phyloP scores from a whole-genome alignment of 164 flowering plant species.

The Nymphaea colorata region DNA sequence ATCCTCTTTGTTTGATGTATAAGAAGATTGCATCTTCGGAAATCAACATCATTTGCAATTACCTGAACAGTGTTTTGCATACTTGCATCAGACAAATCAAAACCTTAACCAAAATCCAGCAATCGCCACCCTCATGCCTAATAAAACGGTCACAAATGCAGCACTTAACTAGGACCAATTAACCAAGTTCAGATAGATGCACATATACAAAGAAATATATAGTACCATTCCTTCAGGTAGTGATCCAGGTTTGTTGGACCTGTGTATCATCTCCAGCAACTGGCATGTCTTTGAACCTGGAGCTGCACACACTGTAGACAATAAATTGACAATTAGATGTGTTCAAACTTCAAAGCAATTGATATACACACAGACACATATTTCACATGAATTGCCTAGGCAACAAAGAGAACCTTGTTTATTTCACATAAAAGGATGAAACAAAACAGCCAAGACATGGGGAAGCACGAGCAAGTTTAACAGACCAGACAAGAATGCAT shows the following conservation, averaged over 20 bases:
- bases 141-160: too few species aligned
- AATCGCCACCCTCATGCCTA: too few species aligned
- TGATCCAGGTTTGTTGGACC: conserved; percentile 40
- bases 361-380: too few species aligned
- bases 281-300: conserved; percentile 99
- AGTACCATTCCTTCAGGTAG: conserved; percentile 87
- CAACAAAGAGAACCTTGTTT: too few species aligned
- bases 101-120: not conserved
- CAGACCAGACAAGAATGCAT: too few species aligned
- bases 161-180: not conserved
- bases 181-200: not conserved
- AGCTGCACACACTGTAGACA: conserved; percentile 96
- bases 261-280: conserved; percentile 86
- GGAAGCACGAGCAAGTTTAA: too few species aligned
- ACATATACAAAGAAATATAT: conserved; percentile 4
- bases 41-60: conserved; percentile 90
- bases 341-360: too few species aligned
- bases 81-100: not conserved
- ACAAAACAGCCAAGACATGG: too few species aligned
- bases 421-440: too few species aligned
- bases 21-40: conserved; percentile 93
- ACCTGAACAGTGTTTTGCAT: conserved; percentile 32
- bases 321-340: not conserved
- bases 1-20: conserved; percentile 97
- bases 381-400: too few species aligned